These are phyloP conservation scores for Medicago arabica DNA, from an alignment of 306 rosid genomes.

Conservation along the genomic window DNA sequence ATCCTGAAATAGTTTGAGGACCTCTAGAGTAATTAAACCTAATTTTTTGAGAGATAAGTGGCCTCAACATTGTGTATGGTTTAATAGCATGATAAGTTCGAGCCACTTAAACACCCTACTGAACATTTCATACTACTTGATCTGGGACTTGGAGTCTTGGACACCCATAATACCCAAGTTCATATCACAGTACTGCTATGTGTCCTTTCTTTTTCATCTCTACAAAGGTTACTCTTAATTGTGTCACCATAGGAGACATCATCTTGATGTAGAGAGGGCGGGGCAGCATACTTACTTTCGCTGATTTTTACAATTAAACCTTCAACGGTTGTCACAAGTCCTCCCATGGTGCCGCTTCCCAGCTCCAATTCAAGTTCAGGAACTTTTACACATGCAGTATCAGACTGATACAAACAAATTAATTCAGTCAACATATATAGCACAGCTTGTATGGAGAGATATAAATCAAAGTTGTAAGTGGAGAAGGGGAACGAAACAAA, in stretches of 20 bases:
- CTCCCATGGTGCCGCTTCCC: slow-evolving; percentile 59
- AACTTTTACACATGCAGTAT: slow-evolving; percentile 56
- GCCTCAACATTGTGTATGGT: slow-evolving; percentile 15
- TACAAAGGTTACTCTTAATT: neutral
- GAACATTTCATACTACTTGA: neutral
- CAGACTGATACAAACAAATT: slow-evolving; percentile 49
- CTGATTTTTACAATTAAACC: slow-evolving; percentile 65
- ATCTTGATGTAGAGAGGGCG: neutral
- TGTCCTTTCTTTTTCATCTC: slow-evolving; percentile 20
- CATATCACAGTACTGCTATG: slow-evolving; percentile 11
- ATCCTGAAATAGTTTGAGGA: neutral
- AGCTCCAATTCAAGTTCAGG: slow-evolving; percentile 92
- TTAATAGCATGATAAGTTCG: neutral
- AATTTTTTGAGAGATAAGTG: neutral
- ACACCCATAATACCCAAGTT: neutral
- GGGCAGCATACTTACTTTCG: slow-evolving; percentile 51
- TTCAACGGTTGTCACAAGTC: slow-evolving; percentile 74
- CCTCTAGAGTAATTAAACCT: slow-evolving; percentile 2
- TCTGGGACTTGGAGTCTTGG: neutral
- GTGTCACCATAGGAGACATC: neutral
- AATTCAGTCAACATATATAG: slow-evolving; percentile 5
- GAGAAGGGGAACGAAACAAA: neutral
- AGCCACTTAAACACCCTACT: neutral
- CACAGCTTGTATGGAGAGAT: neutral
- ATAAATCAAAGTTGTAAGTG: neutral